Conservation (phyloP, 1,139 yeast genomes). For the Magnusiomyces sp. region DNA sequence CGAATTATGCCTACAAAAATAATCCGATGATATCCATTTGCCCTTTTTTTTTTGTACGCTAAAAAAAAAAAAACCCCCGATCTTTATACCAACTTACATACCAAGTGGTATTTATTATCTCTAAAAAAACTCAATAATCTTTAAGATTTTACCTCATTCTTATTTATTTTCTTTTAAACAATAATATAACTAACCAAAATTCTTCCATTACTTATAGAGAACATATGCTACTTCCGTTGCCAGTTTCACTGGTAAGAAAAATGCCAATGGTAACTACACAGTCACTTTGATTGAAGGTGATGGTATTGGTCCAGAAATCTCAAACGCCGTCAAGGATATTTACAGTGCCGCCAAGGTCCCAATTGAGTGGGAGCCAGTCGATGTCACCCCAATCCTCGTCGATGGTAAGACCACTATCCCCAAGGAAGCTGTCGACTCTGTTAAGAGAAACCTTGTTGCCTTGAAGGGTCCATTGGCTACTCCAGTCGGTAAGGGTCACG, state of each 20-base stretch:
- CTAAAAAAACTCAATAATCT: too few relatives aligned
- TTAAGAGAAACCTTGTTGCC: slow-evolving; percentile 88
- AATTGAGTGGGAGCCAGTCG: slow-evolving; percentile 94
- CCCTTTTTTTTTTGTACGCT: too few relatives aligned
- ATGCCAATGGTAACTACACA: slow-evolving; percentile 55
- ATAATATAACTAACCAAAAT: neutral
- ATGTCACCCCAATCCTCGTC: slow-evolving; percentile 85
- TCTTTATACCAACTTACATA: too few relatives aligned
- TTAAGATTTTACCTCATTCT: too few relatives aligned
- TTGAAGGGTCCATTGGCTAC: slow-evolving; percentile 97
- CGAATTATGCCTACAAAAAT: too few relatives aligned
- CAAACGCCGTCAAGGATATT: slow-evolving; percentile 84
- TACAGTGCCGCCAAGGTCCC: slow-evolving; percentile 92
- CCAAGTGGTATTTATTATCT: too few relatives aligned
- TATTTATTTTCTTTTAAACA: too few relatives aligned
- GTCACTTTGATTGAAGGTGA: slow-evolving; percentile 98
- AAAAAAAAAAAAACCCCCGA: too few relatives aligned
- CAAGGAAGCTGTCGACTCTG: slow-evolving; percentile 82
- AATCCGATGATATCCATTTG: too few relatives aligned
- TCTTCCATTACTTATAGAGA: slow-evolving; percentile 17
- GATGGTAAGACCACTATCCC: slow-evolving; percentile 95
- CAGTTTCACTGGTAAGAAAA: slow-evolving; percentile 49
- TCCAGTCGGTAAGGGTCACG: slow-evolving; percentile 98
- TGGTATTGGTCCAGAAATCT: slow-evolving; percentile 95
- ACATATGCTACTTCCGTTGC: slow-evolving; percentile 44